Conservation (phyloP, 768 basidiomycete species). For the Lactarius hengduanensis region DNA sequence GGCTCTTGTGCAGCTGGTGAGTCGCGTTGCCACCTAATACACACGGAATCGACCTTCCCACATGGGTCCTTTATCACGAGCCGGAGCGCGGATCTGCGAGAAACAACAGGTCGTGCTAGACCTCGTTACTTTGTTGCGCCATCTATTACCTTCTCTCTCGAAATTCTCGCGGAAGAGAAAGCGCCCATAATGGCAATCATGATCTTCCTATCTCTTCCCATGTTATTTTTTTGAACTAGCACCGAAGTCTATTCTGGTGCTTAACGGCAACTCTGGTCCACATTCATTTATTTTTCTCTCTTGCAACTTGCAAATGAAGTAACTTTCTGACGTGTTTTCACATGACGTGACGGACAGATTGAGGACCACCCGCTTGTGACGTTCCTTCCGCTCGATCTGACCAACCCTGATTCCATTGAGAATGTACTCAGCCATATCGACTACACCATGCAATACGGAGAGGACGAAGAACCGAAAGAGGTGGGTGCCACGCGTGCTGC, state of each 20-base stretch:
- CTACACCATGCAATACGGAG: conserved; percentile 98
- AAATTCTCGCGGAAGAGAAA: conserved; percentile 20
- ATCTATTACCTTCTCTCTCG: conserved; percentile 5
- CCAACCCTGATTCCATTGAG: conserved; percentile 85
- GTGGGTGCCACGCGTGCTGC: conserved; percentile 39
- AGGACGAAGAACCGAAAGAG: conserved; percentile 97
- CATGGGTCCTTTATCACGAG: conserved; percentile 10
- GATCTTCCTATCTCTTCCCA: conserved; percentile 4
- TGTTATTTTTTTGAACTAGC: conserved; percentile 9
- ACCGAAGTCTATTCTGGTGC: conserved; percentile 15
- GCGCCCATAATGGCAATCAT: conserved; percentile 3
- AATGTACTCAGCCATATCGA: conserved; percentile 94
- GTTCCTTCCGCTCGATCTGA: conserved; percentile 92
- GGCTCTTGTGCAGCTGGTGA: conserved; percentile 91
- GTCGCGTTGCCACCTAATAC: conserved; percentile 32
- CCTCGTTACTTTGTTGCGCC: conserved; percentile 23
- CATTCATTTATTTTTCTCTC: conserved; percentile 6
- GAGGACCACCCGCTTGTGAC: conserved; percentile 98
- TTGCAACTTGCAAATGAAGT: conserved; percentile 7
- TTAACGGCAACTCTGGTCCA: conserved; percentile 14
- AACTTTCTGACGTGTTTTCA: conserved; percentile 18
- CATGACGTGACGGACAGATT: conserved; percentile 56
- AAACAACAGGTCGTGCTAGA: conserved; percentile 12
- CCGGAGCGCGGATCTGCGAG: conserved; percentile 21
- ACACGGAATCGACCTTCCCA: conserved; percentile 11